These are phyloP conservation scores for Rhazya stricta DNA, from an alignment of 257 asterid species.

Conservation along the genomic window DNA sequence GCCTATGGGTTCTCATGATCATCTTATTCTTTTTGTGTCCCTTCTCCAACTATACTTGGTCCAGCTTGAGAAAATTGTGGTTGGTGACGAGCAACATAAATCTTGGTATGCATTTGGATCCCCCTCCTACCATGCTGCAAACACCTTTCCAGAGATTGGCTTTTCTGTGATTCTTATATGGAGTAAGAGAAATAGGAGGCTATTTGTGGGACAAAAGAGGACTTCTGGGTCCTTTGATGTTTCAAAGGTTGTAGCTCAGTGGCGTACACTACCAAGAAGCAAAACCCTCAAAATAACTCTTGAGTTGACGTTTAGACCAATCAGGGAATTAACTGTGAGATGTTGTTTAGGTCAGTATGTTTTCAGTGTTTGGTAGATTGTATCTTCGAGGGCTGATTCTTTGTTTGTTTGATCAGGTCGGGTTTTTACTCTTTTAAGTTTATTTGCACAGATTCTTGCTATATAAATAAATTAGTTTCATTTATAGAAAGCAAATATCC, in stretches of 20 bases:
- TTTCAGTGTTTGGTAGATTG: neutral
- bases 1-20: neutral
- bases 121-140: neutral
- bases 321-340: neutral
- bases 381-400: neutral
- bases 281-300: neutral
- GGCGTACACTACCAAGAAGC: neutral
- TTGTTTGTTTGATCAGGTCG: neutral
- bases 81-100: no score
- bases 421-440: neutral
- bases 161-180: neutral
- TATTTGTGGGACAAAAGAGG: neutral
- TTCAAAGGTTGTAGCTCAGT: neutral
- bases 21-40: neutral
- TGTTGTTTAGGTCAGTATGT: neutral
- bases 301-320: neutral
- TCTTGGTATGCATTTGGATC: neutral
- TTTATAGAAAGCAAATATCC: neutral
- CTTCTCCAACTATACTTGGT: no score
- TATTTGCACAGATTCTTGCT: neutral
- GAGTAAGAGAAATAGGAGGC: neutral
- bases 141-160: neutral
- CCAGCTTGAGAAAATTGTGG: no score
- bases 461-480: neutral
- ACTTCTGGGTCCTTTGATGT: neutral